Conservation (phyloP, 1,284 basidiomycete genomes). For the Thecaphora frezii region DNA sequence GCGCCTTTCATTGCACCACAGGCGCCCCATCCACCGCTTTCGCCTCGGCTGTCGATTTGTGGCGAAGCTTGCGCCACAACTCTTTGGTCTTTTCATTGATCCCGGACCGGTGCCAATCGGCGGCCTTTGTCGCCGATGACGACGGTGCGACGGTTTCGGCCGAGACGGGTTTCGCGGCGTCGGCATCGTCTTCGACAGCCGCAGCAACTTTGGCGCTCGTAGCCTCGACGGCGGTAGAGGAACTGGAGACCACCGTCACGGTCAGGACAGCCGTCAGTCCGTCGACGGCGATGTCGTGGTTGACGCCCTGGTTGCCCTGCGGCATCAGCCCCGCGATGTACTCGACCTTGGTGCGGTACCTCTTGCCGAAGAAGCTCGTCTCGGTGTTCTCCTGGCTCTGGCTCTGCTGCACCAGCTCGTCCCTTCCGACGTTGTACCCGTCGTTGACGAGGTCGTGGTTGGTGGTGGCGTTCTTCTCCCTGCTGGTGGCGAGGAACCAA, state of each 20-base stretch:
- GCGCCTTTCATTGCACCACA: no score
- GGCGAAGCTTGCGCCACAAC: background rate
- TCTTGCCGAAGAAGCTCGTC: conserved; percentile 43
- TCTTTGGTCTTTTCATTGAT: background rate
- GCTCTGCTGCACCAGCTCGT: conserved; percentile 66
- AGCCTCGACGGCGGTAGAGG: no score
- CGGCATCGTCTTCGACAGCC: no score
- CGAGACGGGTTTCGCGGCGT: background rate
- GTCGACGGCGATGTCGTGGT: conserved; percentile 60
- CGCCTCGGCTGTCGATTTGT: no score
- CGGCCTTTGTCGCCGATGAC: no score
- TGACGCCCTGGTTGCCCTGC: conserved; percentile 64
- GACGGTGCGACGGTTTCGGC: no score
- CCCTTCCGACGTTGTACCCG: conserved; percentile 63
- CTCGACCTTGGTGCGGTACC: conserved; percentile 64
- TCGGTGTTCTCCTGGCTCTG: conserved; percentile 18
- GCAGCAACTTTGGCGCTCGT: no score
- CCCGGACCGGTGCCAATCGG: no score
- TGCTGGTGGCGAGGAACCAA: conserved; percentile 73
- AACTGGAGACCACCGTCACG: conserved; percentile 14
- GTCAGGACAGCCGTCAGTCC: conserved; percentile 44
- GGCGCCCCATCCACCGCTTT: no score
- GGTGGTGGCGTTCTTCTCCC: conserved; percentile 31
- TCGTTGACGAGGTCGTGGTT: conserved; percentile 42
- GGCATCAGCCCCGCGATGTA: conserved; percentile 65